A percentile compares a stretch with the other conserved stretches of the same genome.
Evolutionary conservation across 2,329 filamentous ascomycete genomes (phyloP).

Genomic region (Botrytis elliptica): DNA sequence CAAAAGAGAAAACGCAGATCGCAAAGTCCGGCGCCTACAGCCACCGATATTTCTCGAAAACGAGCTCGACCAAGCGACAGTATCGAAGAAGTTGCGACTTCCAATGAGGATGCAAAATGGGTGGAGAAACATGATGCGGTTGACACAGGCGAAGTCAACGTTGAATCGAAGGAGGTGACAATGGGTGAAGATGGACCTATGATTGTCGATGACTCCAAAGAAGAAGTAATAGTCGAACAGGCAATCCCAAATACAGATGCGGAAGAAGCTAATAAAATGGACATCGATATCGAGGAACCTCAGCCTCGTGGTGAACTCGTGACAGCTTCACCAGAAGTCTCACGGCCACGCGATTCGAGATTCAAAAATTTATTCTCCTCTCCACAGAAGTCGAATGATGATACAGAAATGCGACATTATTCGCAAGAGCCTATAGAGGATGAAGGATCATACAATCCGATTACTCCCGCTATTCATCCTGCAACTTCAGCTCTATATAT

Average conservation of each 20-base stretch:
- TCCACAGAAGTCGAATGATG: constrained; percentile 17
- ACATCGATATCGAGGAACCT: constrained; percentile 18
- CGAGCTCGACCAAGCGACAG: constrained; percentile 49
- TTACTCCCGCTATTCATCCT: constrained; percentile 63
- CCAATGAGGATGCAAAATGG: constrained; percentile 28
- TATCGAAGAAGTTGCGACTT: constrained; percentile 22
- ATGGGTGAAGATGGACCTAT: constrained; percentile 20
- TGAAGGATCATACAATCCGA: constrained; percentile 35
- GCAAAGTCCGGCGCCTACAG: constrained; percentile 56
- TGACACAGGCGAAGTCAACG: constrained; percentile 25
- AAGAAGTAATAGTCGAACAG: constrained; percentile 26
- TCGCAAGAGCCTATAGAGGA: constrained; percentile 22
- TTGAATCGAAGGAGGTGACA: constrained; percentile 9
- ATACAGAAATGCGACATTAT: constrained; percentile 25
- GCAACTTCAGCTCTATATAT: constrained; percentile 83
- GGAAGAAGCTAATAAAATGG: constrained; percentile 12
- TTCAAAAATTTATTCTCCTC: constrained; percentile 47
- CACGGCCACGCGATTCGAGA: constrained; percentile 42
- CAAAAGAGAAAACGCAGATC: constrained; percentile 69
- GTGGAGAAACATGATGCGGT: constrained; percentile 34
- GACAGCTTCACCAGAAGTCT: constrained; percentile 20
- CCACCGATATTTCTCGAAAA: constrained; percentile 55
- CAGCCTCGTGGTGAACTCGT: not conserved
- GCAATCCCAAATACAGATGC: not conserved
- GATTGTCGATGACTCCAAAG: constrained; percentile 27